Percentiles rank a stretch among this genome's conserved stretches.
phyloP scores from a whole-genome alignment of 306 rosid species.

The Begonia loranthoides region DNA sequence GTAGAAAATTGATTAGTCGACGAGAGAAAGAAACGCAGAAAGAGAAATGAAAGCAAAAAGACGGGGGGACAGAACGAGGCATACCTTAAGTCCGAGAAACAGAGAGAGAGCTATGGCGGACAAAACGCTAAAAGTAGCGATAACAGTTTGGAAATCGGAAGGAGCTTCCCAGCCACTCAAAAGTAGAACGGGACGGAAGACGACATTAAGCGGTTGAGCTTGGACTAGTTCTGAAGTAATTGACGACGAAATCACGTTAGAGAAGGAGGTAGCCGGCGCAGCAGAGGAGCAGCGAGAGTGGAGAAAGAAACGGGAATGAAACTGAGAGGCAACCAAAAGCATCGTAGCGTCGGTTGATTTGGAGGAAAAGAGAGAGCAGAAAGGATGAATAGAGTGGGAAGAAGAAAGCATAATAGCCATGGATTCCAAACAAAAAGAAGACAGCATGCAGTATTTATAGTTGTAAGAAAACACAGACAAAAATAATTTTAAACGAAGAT shows the following conservation, averaged over 20 bases:
- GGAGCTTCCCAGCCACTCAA: conserved; percentile 30
- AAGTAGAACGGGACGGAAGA: conserved; percentile 49
- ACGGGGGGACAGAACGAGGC: background rate
- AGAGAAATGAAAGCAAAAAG: conserved; percentile 1
- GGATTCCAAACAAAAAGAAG: conserved; percentile 14
- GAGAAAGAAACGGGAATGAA: conserved; percentile 26
- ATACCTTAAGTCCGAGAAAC: conserved; percentile 80
- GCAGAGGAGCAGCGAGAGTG: conserved; percentile 16
- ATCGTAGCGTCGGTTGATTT: conserved; percentile 9
- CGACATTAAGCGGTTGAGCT: conserved; percentile 17
- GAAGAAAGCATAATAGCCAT: conserved; percentile 42
- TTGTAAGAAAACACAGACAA: too few species aligned
- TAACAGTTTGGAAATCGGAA: conserved; percentile 71
- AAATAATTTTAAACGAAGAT: too few species aligned
- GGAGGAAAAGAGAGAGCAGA: conserved; percentile 15
- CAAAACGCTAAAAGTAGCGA: conserved; percentile 63
- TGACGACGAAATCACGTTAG: background rate
- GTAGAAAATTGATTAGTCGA: background rate
- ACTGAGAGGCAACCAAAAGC: conserved; percentile 17
- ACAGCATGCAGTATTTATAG: too few species aligned
- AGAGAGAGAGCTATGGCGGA: conserved; percentile 86
- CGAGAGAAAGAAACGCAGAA: background rate
- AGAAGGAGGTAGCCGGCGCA: conserved; percentile 5
- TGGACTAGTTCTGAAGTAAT: background rate
- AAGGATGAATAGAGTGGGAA: conserved; percentile 32